Evolutionary conservation across 441 rosid species (phyloP), one percentile per base, ranked within the genome.

Genomic region (Adansonia madagascariensis): DNA sequence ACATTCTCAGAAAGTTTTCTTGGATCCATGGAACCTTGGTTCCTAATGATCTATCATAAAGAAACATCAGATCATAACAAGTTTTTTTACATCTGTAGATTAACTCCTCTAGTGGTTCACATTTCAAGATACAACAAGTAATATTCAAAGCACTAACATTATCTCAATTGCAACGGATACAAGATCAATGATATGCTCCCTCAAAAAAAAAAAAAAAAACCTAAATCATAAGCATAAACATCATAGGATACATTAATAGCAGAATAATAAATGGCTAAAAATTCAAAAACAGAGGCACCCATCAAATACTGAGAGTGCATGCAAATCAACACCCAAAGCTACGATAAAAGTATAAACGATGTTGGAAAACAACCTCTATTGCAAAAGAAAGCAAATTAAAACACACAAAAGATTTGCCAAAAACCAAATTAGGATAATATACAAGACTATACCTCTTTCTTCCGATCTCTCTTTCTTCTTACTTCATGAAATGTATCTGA

Each of bases 401-500:
- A 18, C 24, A 63, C 41, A 52, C 31, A 52, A 50, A 41, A 63
- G 15, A 18, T 31, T 10, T 17, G 11, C 1, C 17, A 3, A 63
- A 62, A 35, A 2, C 9, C n/a, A n/a, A 55, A 17, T 39, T 17
- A n/a, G 43, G 44, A 31, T 31, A 49, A 52, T 52, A 52, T n/a
- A 46, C 55, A 74, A 68, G 61, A 71, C 11, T 20, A n/a, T 86
- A 94, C 98, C 98, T 94, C 98, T 83, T 93, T 93, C 87, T 89
- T 93, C 89, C 86, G 86, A 76, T 90, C 98, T 77, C 83, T 89
- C 84, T 77, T 91, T 74, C 97, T 89, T 87, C 85, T 91, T 62
- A 94, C 98, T 83, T 88, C 95, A 71, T 82, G 98, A 75, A 93
- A 94, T 57, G 98, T 89, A 85, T 92, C 98, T 94, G 92, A 56